Conservation (phyloP, 1,284 basidiomycete species). For the Ustilago nuda region DNA sequence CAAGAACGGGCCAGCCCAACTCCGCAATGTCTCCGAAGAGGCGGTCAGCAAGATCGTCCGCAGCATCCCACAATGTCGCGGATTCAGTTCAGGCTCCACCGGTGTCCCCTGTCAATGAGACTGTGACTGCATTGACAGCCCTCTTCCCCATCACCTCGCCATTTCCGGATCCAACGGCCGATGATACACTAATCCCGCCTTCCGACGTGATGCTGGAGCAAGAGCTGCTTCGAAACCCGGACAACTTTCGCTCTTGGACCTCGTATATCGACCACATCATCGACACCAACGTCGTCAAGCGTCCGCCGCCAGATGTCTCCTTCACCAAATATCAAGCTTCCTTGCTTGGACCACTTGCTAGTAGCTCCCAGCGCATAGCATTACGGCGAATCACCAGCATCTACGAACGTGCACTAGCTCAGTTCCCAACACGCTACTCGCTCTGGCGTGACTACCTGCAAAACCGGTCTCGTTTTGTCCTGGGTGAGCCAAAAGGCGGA, state of each 20-base stretch:
- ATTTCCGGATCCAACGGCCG: conserved; percentile 81
- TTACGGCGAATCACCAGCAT: conserved; percentile 87
- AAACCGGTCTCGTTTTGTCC: conserved; percentile 84
- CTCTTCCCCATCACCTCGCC: conserved; percentile 85
- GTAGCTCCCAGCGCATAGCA: conserved; percentile 78
- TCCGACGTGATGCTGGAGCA: conserved; percentile 90
- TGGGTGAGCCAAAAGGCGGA: conserved; percentile 76
- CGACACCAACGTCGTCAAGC: conserved; percentile 74
- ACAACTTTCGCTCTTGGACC: conserved; percentile 92
- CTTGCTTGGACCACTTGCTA: conserved; percentile 75
- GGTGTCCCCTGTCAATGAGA: conserved; percentile 20
- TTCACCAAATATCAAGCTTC: conserved; percentile 70
- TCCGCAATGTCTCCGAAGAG: conserved; percentile 32
- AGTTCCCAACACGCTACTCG: conserved; percentile 91
- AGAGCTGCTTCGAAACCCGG: conserved; percentile 91
- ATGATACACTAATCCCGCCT: conserved; percentile 80
- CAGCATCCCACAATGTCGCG: conserved; percentile 6
- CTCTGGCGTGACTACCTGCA: conserved; percentile 93
- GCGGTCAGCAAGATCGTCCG: conserved; percentile 17
- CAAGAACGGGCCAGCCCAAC: neutral
- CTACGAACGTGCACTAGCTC: conserved; percentile 88
- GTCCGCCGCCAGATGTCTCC: conserved; percentile 66
- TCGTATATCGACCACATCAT: conserved; percentile 82
- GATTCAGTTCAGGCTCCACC: conserved; percentile 3
- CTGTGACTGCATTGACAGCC: conserved; percentile 21